phyloP scores from a whole-genome alignment of 345 rosid species.

The Eucalyptus fibrosa region DNA sequence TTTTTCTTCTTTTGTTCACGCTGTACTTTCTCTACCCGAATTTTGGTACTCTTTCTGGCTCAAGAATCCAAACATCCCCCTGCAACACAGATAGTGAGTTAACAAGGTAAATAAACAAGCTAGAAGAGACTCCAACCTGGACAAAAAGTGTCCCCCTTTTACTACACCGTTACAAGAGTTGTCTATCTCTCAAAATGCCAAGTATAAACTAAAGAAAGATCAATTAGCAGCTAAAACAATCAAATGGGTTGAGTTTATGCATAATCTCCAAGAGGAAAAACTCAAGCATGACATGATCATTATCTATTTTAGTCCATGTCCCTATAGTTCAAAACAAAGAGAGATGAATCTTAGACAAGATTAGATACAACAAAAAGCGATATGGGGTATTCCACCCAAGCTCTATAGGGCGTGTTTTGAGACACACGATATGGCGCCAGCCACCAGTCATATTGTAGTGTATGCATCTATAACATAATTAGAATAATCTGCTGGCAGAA shows the following conservation, averaged over 20 bases:
- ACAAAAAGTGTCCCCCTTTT: neutral
- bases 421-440: neutral
- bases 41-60: constrained; percentile 44
- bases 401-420: neutral
- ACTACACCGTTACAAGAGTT: neutral
- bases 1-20: constrained; percentile 56
- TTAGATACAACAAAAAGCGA: neutral
- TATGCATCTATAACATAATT: neutral
- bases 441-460: neutral
- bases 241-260: neutral
- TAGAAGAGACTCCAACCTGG: neutral
- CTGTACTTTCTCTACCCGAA: constrained; percentile 20
- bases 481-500: neutral
- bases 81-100: constrained; percentile 2
- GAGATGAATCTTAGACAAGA: neutral
- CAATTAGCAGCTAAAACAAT: neutral
- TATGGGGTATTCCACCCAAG: neutral
- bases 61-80: constrained; percentile 87
- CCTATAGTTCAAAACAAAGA: neutral
- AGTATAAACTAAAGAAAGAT: neutral
- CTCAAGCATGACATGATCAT: neutral
- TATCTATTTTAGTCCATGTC: neutral
- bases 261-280: neutral
- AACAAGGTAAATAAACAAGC: neutral
- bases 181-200: neutral